phyloP scores from a whole-genome alignment of 2,329 filamentous ascomycete genomes.

The Graphium sp. region DNA sequence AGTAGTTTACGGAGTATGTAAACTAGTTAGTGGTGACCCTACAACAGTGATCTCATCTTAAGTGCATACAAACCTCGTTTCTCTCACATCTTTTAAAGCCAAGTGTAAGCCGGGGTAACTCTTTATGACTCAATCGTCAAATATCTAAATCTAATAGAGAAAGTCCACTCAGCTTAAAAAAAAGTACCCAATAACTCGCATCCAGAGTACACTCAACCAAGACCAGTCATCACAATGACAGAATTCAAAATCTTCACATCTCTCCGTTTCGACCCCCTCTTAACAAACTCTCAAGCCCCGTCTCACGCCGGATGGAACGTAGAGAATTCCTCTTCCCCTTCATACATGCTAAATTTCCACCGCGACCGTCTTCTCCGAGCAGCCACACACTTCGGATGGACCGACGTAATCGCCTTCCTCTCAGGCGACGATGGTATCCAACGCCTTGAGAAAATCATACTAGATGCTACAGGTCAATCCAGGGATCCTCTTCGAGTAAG shows the following conservation, averaged over 20 bases:
- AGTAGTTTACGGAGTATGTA: too few relatives aligned
- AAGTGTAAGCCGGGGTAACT: too few relatives aligned
- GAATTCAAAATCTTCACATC: conserved; percentile 52
- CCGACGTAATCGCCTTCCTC: conserved; percentile 23
- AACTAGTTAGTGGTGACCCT: too few relatives aligned
- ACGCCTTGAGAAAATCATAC: conserved; percentile 21
- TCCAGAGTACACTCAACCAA: neutral
- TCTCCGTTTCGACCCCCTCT: conserved; percentile 49
- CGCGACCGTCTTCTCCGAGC: conserved; percentile 59
- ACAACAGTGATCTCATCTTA: too few relatives aligned
- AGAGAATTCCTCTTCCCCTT: conserved; percentile 29
- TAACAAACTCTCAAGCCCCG: conserved; percentile 24
- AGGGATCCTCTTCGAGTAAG: too few relatives aligned
- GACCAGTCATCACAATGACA: conserved; percentile 12
- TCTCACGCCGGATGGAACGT: conserved; percentile 33
- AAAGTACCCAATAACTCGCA: too few relatives aligned
- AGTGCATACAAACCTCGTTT: too few relatives aligned
- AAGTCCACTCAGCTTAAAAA: too few relatives aligned
- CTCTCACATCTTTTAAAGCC: too few relatives aligned
- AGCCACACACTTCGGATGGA: conserved; percentile 39
- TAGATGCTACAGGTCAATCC: too few relatives aligned
- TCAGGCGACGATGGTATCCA: conserved; percentile 26
- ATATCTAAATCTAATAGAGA: too few relatives aligned
- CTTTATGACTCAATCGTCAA: too few relatives aligned
- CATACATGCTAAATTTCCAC: conserved; percentile 70